Percentiles rank a stretch among this genome's conserved stretches.
Conservation (phyloP, 345 rosid genomes). For the Moricandia moricandioides region DNA sequence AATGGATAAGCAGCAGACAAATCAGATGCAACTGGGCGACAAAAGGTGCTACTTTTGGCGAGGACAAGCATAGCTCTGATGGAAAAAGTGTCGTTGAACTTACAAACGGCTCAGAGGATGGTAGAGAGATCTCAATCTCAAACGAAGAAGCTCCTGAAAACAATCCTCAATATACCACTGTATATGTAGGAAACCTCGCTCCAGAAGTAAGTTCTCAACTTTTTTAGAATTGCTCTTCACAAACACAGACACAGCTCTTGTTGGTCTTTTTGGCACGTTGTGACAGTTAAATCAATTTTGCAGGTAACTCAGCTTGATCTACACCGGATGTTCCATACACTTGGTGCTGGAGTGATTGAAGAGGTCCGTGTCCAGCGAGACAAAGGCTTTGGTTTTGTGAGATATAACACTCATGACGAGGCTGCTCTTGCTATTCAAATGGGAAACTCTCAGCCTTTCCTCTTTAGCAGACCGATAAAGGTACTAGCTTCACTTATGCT, state of each 20-base stretch:
- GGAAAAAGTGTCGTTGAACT: constrained; percentile 76
- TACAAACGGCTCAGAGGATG: constrained; percentile 83
- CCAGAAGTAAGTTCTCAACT: constrained; percentile 67
- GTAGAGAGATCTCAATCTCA: constrained; percentile 56
- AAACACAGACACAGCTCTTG: constrained; percentile 1
- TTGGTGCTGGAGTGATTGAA: constrained; percentile 81
- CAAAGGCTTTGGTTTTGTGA: constrained; percentile 92
- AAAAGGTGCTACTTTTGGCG: constrained; percentile 68
- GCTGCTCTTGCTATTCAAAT: constrained; percentile 89
- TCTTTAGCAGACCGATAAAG: constrained; percentile 77
- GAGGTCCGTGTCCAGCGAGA: constrained; percentile 90
- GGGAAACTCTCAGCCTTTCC: constrained; percentile 65
- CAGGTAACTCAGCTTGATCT: constrained; percentile 77
- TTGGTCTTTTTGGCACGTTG: neutral
- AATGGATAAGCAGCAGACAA: constrained; percentile 90
- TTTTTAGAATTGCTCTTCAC: neutral
- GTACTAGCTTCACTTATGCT: constrained; percentile 31
- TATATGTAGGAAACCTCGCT: constrained; percentile 93
- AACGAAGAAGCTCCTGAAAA: constrained; percentile 81
- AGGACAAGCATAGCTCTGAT: constrained; percentile 75
- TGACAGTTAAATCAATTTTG: constrained; percentile 24
- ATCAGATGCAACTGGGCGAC: constrained; percentile 97
- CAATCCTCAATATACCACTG: constrained; percentile 91
- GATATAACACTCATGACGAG: constrained; percentile 71
- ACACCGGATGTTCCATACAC: constrained; percentile 68